Evolutionary conservation across 169 alveolate genomes (phyloP), one percentile per base, ranked within the genome.

Genomic region (Cryptosporidium felis): DNA sequence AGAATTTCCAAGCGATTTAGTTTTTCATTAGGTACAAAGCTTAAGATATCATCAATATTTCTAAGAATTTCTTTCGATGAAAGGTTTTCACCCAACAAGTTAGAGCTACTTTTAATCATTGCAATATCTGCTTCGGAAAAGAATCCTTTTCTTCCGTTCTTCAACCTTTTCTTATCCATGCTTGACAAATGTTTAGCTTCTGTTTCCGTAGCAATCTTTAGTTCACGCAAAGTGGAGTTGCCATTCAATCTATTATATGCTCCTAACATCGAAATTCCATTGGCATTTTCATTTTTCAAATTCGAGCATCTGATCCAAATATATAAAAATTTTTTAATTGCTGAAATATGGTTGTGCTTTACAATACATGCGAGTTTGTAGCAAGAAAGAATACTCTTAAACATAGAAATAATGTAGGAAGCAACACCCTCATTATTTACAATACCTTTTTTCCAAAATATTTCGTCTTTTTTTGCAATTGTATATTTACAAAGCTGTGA

Each of bases 291-390:
- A 74, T 12, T 36, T 49, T 56, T 74, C 5, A 74, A 59, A 40
- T 40, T 40, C 36, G 74, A 51, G 18, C 85, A 74, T 34, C 56
- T 74, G 4, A 60, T 21, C 85, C 85, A 74, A 53, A 74, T 74
- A 74, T 74, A 74, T 18, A 74, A 16, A 53, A 74, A 74, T 56
- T 74, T 74, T 36, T 74, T 74, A n/a, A 74, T 42, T 21, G 85
- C 85, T 38, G 74, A 74, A 26, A 53, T 36, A 53, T 74, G 85
- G 16, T 74, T 74, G 41, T 74, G 67, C 41, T 56, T 51, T 16
- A 56, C 59, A 53, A 74, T 74, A 6, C 74, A 38, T n/a, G 34
- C 53, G 16, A 74, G 56, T 30, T 74, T 74, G 40, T 53, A 74
- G 14, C 74, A 49, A 38, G 85, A 61, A 10, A 74, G 59, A 10